Conservation (phyloP, 2,329 filamentous ascomycete species). For the Stachybotrys chartarum region DNA sequence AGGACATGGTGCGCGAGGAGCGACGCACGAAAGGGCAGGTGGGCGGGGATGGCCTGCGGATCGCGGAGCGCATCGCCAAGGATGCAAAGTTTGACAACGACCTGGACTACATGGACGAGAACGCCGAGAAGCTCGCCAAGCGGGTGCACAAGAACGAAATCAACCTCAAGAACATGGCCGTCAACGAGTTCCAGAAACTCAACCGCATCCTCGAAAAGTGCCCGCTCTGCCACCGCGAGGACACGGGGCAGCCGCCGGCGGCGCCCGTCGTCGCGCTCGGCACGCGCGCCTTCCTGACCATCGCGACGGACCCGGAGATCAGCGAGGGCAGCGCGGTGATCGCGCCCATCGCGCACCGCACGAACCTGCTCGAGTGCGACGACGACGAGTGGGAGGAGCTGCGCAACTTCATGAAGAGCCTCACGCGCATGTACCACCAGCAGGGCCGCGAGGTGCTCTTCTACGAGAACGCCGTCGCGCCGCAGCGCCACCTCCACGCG, state of each 20-base stretch:
- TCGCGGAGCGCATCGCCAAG: constrained; percentile 91
- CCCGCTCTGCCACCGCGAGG: constrained; percentile 88
- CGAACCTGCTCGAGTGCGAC: constrained; percentile 92
- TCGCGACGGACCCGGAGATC: constrained; percentile 85
- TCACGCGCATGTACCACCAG: constrained; percentile 90
- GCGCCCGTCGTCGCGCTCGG: constrained; percentile 82
- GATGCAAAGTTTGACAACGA: constrained; percentile 87
- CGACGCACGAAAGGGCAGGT: constrained; percentile 70
- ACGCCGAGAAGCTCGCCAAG: constrained; percentile 81
- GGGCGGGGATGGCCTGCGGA: constrained; percentile 71
- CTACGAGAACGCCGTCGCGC: constrained; percentile 90
- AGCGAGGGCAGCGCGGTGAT: constrained; percentile 79
- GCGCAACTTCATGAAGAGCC: constrained; percentile 96
- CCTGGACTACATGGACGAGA: constrained; percentile 96
- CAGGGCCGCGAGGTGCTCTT: constrained; percentile 90
- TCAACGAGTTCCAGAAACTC: constrained; percentile 84
- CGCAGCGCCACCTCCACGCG: constrained; percentile 73
- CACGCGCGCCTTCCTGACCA: constrained; percentile 79
- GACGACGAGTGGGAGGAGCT: constrained; percentile 99
- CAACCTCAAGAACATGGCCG: constrained; percentile 80
- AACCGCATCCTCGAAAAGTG: constrained; percentile 80
- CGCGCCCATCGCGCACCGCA: constrained; percentile 78
- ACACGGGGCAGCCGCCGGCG: constrained; percentile 62
- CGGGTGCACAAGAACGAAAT: constrained; percentile 82
- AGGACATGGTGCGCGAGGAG: constrained; percentile 96